Base-by-base conservation (phyloP, 768 basidiomycete species). In the Mycena maculata region DNA sequence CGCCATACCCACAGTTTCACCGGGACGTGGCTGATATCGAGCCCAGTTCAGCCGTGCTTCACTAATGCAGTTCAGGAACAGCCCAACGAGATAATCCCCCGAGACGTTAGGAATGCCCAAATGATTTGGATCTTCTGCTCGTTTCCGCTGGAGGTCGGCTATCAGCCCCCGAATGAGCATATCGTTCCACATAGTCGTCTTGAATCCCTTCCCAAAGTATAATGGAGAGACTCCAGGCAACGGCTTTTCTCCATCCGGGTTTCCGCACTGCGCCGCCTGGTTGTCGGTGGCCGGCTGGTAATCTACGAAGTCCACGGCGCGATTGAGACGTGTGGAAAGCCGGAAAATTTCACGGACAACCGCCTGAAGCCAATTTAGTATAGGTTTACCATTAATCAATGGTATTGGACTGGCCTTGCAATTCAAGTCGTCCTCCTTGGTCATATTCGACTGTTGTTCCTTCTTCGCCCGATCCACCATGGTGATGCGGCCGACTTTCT, bases 351-450 rank as follows among this genome's bases (percentile, higher is more conserved):
- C 50, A 31, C 50, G 31, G 31, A 36, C 31, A 52, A 52, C 3
- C 50, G 31, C 12, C 50, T 52, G 50, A 36, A 36, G 33, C 20
- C 50, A 36, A 33, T 33, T 52, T 36, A 52, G 31, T 22, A 28
- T 16, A 52, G 20, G 31, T 28, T 10, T 22, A 13, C n/a, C 11
- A 52, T 36, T 12, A 13, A 54, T 23, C 12, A 39, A 54, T 13
- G 38, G 13, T 22, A 54, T 36, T 27, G 53, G 36, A 54, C 53
- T 5, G 16, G 36, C 53, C 53, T 54, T 54, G 36, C 53, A 54
- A 27, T 39, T 39, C 53, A 38, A 39, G 38, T 54, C 53, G 4
- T 54, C 36, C 30, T 38, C 36, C 36, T 15, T 54, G 22, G 53
- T 54, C 53, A 54, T 12, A 3, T 23, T 4, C 8, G 22, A 15